Base-by-base conservation (phyloP, 805 yeast genomes). In the Metschnikowia drakensbergensis region DNA sequence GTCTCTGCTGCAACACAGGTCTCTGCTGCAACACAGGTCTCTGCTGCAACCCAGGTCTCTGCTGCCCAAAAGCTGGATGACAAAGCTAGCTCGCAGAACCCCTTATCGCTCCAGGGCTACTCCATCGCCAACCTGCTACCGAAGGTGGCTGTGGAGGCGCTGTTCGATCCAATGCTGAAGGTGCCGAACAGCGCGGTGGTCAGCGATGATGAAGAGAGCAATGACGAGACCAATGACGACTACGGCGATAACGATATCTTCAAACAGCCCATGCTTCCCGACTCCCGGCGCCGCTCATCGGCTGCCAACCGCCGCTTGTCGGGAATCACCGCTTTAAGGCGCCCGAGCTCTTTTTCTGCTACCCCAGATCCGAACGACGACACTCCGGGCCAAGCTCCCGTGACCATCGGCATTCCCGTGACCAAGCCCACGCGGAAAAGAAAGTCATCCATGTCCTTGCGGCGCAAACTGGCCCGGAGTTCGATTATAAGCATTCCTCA, bases 371-470 rank as follows among this genome's bases (percentile, higher is more conserved):
- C 50, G 11, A 45, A 46, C 34, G 51, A 60, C 6, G 48, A 42
- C 51, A 28, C 17, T 33, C 30, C 17, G 41, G 51, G 48, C 27
- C n/a, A 22, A n/a, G 38, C 45, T 4, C 75, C 76, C 3, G 64
- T 65, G 35, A 62, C 64, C 33, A 72, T 72, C 45, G 71, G 66
- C n/a, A 68, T 72, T 28, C 76, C 76, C 1, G 50, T 59, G 8
- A 55, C 62, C 4, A 69, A 66, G 42, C 60, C 64, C 30, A 37
- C 54, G 17, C 65, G 62, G 34, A 59, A 69, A 45, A 61, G 75
- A 9, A 43, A 49, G 11, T 10, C 45, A 5, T 47, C 48, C n/a
- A 43, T 43, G 23, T 42, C 45, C 30, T 4, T 27, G 13, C 45
- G 45, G 11, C 25, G 39, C 5, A 47, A 48, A 37, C 42, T 38